Conservation (phyloP, 169 alveolate species). For the Cryptosporidium tyzzeri region DNA sequence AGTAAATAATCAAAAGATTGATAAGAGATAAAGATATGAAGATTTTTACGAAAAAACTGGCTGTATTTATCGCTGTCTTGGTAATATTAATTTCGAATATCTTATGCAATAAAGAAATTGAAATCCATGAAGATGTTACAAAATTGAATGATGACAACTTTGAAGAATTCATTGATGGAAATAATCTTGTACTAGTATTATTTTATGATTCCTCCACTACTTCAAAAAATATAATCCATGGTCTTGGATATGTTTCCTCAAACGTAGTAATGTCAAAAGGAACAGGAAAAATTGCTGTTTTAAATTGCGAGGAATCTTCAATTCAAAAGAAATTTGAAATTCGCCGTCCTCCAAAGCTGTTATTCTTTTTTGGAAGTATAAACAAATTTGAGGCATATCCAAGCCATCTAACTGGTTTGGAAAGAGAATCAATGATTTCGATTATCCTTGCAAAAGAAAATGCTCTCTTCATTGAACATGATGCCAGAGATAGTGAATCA, state of each 20-base stretch:
- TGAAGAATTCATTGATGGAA: conserved; percentile 2
- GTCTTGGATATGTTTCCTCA: conserved; percentile 14
- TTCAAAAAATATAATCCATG: not conserved
- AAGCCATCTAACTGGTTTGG: conserved; percentile 9
- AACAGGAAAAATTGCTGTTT: conserved; percentile 48
- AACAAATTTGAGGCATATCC: conserved; percentile 19
- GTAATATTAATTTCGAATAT: not conserved
- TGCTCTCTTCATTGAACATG: conserved; percentile 3
- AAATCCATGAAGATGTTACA: not conserved
- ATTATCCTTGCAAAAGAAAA: conserved; percentile 25
- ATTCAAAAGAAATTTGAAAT: not conserved
- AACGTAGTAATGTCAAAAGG: not conserved
- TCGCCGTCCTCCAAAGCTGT: conserved; percentile 10
- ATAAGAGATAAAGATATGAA: not conserved
- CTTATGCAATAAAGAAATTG: not conserved
- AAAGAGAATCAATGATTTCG: conserved; percentile 30
- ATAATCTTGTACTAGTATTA: conserved; percentile 26
- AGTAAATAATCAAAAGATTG: not conserved
- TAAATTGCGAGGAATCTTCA: not conserved
- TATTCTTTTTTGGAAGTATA: conserved; percentile 17
- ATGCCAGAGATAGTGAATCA: conserved; percentile 8
- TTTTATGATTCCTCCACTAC: conserved; percentile 27
- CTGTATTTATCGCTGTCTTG: not conserved
- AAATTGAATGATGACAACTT: conserved; percentile 15
- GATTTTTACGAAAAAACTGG: not conserved